Conservation (phyloP, 2,329 filamentous ascomycete species). For the Didymella lethalis region DNA sequence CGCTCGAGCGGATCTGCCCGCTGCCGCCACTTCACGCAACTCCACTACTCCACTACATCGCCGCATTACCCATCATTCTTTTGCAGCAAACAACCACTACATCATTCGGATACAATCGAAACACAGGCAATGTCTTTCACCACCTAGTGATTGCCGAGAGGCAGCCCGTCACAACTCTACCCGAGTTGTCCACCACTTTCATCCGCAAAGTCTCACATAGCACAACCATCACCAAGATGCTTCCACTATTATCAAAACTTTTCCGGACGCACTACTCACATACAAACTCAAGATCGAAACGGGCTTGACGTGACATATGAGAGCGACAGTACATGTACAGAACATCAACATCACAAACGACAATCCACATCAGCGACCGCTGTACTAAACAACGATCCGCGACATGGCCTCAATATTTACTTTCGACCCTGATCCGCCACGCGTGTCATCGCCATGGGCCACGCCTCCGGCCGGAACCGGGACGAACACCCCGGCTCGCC, state of each 20-base stretch:
- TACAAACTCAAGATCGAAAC: conserved; percentile 60
- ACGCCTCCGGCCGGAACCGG: conserved; percentile 56
- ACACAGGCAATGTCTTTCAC: conserved; percentile 22
- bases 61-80: conserved; percentile 6
- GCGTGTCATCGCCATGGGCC: conserved; percentile 93
- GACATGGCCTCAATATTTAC: conserved; percentile 94
- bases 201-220: conserved; percentile 30
- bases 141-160: conserved; percentile 34
- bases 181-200: conserved; percentile 31
- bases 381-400: not conserved
- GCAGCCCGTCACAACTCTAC: conserved; percentile 34
- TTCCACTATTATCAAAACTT: conserved; percentile 56
- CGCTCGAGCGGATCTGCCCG: conserved; percentile 7
- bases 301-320: conserved; percentile 23
- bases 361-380: not conserved
- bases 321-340: conserved; percentile 15
- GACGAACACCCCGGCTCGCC: conserved; percentile 25
- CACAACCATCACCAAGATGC: conserved; percentile 57
- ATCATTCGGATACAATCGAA: not conserved
- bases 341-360: conserved; percentile 2
- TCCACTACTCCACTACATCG: conserved; percentile 15
- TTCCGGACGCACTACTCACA: conserved; percentile 60
- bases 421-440: conserved; percentile 85
- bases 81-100: conserved; percentile 6
- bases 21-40: conserved; percentile 15